Percentiles rank a stretch among this genome's conserved stretches.
Conservation (phyloP, 192 early-diverging fungal genomes). For the Entomortierella chlamydospora region DNA sequence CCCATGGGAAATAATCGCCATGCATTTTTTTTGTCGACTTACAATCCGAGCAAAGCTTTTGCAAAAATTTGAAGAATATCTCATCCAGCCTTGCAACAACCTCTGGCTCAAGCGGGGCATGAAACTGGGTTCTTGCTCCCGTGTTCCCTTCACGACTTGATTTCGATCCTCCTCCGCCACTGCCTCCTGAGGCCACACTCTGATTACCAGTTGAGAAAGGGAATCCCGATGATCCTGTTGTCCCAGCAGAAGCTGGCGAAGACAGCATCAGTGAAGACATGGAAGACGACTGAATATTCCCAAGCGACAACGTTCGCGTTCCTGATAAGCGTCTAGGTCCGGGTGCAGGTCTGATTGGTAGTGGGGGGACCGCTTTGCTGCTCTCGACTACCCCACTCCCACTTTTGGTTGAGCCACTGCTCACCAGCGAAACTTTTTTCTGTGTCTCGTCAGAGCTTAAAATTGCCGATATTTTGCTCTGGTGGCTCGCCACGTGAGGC, state of each 20-base stretch:
- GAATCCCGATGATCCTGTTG: background rate
- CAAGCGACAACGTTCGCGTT: background rate
- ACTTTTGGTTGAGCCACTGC: constrained; percentile 2
- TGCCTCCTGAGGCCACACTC: background rate
- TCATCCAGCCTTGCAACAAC: constrained; percentile 68
- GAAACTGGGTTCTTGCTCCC: constrained; percentile 50
- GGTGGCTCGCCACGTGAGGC: background rate
- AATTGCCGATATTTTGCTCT: background rate
- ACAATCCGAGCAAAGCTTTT: constrained; percentile 75
- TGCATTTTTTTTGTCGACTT: constrained; percentile 44
- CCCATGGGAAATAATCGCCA: too few species aligned
- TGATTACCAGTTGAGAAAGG: background rate
- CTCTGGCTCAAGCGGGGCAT: constrained; percentile 57
- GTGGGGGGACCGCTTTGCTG: background rate
- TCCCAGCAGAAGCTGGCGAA: background rate
- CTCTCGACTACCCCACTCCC: background rate
- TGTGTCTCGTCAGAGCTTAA: constrained; percentile 6
- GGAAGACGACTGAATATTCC: background rate
- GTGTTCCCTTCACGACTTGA: constrained; percentile 7
- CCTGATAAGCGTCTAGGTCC: background rate
- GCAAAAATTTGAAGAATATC: constrained; percentile 75
- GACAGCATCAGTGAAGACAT: background rate
- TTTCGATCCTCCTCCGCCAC: background rate
- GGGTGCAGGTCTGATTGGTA: background rate
- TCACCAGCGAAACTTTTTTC: background rate